Conservation (phyloP, 1,284 basidiomycete species). For the Trichosporon sp. region DNA sequence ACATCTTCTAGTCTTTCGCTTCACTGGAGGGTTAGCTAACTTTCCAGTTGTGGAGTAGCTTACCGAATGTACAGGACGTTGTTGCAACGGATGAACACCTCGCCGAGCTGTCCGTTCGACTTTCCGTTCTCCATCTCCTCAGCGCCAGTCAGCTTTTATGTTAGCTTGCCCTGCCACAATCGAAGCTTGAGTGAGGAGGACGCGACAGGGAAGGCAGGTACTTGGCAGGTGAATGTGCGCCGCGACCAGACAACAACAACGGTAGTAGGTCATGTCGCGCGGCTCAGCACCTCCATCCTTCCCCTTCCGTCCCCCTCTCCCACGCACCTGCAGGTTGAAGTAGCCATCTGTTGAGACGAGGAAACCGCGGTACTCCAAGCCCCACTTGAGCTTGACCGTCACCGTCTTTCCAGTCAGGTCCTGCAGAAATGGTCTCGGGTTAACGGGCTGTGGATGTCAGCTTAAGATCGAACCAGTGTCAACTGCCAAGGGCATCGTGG, state of each 20-base stretch:
- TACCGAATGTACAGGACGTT: slow-evolving; percentile 82
- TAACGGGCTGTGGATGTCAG: slow-evolving; percentile 67
- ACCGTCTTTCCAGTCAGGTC: slow-evolving; percentile 97
- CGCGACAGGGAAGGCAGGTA: too few relatives aligned
- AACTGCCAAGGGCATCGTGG: background rate
- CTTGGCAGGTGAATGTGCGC: background rate
- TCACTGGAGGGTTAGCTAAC: slow-evolving; percentile 39
- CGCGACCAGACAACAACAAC: slow-evolving; percentile 1
- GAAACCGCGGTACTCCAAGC: slow-evolving; percentile 98
- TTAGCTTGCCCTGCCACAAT: slow-evolving; percentile 3
- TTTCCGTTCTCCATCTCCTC: slow-evolving; percentile 97
- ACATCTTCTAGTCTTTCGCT: slow-evolving; percentile 40
- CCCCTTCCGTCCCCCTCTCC: background rate
- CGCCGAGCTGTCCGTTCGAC: slow-evolving; percentile 92
- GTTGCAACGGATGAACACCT: slow-evolving; percentile 98
- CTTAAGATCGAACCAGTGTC: background rate
- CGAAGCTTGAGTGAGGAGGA: background rate
- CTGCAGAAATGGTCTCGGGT: slow-evolving; percentile 98
- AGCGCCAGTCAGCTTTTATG: slow-evolving; percentile 83
- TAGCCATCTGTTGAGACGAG: slow-evolving; percentile 98
- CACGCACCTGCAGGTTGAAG: slow-evolving; percentile 94
- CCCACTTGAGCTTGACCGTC: slow-evolving; percentile 96
- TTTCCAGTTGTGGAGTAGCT: slow-evolving; percentile 22
- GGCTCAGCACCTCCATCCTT: background rate
- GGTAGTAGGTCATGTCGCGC: background rate